phyloP scores from a whole-genome alignment of 2,329 filamentous ascomycete species.

The Fusarium setosum region DNA sequence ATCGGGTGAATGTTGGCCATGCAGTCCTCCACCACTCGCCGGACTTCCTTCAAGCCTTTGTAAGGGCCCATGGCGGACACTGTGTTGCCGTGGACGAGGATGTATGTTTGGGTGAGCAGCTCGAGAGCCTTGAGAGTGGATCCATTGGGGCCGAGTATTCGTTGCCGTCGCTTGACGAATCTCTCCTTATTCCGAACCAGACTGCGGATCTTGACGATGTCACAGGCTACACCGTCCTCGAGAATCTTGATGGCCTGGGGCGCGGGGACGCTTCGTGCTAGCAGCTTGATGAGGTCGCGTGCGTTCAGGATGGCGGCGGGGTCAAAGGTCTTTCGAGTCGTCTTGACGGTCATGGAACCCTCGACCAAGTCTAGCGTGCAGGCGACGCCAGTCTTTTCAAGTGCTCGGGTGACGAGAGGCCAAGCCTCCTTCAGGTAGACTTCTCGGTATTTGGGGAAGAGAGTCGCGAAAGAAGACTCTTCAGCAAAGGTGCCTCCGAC shows the following conservation, averaged over 20 bases:
- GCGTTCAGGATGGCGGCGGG: conserved; percentile 94
- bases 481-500: conserved; percentile 86
- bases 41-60: conserved; percentile 92
- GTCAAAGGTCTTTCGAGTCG: conserved; percentile 90
- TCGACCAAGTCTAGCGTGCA: conserved; percentile 95
- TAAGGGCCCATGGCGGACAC: conserved; percentile 92
- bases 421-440: conserved; percentile 92
- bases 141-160: conserved; percentile 91
- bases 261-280: conserved; percentile 90
- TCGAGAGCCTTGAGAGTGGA: conserved; percentile 95
- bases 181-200: conserved; percentile 93
- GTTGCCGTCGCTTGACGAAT: conserved; percentile 93
- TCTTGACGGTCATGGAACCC: conserved; percentile 96
- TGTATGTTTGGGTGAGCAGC: conserved; percentile 89
- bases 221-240: conserved; percentile 90
- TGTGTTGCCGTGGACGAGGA: conserved; percentile 96
- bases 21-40: conserved; percentile 91
- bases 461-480: conserved; percentile 87
- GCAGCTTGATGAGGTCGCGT: conserved; percentile 91
- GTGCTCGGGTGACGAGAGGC: conserved; percentile 87
- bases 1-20: conserved; percentile 98
- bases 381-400: conserved; percentile 89
- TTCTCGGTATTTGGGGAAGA: conserved; percentile 98
- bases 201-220: conserved; percentile 95
- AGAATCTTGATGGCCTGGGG: conserved; percentile 95